Evolutionary conservation across 345 rosid genomes (phyloP), one percentile per base, ranked within the genome.

Genomic region (Nephelium lappaceum): DNA sequence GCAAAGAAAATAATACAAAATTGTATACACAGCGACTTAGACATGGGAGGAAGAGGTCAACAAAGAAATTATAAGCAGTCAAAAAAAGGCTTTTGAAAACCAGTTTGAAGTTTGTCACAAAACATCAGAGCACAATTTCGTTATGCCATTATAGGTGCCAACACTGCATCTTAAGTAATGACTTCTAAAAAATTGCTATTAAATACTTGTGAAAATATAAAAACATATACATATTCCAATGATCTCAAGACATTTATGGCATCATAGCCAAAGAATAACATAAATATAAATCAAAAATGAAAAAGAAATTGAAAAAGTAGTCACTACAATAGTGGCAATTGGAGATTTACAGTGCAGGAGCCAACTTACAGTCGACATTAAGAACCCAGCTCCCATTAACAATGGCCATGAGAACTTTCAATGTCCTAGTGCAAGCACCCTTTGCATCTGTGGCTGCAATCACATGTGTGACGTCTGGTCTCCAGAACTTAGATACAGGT

Each of bases 321-420:
- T 31, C 62, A 47, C 18, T 14, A 18, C 51, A 62, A 74, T 1
- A 24, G 41, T 43, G 45, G 24, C 31, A 67, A 72, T 49, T 14
- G 12, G 14, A 43, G 14, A 43, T 66, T 58, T 39, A 38, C 43
- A 71, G 69, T 65, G 62, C 67, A 11, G 24, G 0, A 41, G 67
- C 21, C 53, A 82, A 84, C 97, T 91, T 80, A 95, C 98, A 95
- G 38, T 91, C 85, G 43, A 88, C 79, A 60, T 88, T 87, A 51
- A 95, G 86, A 76, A 93, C 89, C 98, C 98, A 95, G 82, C 81
- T 90, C 71, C 95, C 98, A 67, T 85, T 85, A 47, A 91, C 83
- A 80, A 91, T 92, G 75, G 97, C 94, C 95, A 92, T 90, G 63
- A 95, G 95, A 86, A 93, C 93, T 82, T 95, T 93, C 21, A 91